Base-by-base conservation (phyloP, 2,329 filamentous ascomycete genomes). In the Ambrosiella cleistominuta region DNA sequence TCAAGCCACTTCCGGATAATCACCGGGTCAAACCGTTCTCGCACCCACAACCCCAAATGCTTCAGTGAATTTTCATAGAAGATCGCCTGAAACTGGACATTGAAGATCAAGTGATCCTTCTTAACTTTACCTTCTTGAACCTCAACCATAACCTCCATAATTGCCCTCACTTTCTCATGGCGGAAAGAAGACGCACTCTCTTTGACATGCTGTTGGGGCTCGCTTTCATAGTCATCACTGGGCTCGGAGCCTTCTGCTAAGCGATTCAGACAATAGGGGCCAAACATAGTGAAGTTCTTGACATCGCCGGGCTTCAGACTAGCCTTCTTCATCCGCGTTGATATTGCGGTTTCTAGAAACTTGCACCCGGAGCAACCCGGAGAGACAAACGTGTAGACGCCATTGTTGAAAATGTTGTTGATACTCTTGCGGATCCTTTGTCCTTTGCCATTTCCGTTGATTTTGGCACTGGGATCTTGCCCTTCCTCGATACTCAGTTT, bases 41-140 rank as follows among this genome's bases (percentile, higher is more conserved):
- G 38, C 11, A 54, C 15, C 56, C 49, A 58, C 17, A 9, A 17
- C 7, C 17, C 15, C n/a, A 58, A 53, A n/a, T 35, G 13, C 15
- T 17, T 35, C 8, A 45, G 42, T 8, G 6, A 5, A 1, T 45
- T 44, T 8, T 36, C 13, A 12, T 54, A 9, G 49, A 58, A 50
- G 3, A 13, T 44, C 15, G 50, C 56, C 15, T 47, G 11, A 37
- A 58, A 58, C 39, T 58, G 56, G 36, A 58, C 44, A 49, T 53
- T 54, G 13, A 58, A 58, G 15, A n/a, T 53, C 7, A 53, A 12
- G 35, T 11, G 37, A 15, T 39, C 13, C 6, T 38, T 36, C 44
- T 47, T 47, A 17, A 47, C 15, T 17, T 47, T 47, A 15, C 44
- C 15, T n/a, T 37, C 27, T 15, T 38, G 6, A 7, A 36, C 38